phyloP scores from a whole-genome alignment of 192 early-diverging fungal genomes.

The Spizellomyces sp. region DNA sequence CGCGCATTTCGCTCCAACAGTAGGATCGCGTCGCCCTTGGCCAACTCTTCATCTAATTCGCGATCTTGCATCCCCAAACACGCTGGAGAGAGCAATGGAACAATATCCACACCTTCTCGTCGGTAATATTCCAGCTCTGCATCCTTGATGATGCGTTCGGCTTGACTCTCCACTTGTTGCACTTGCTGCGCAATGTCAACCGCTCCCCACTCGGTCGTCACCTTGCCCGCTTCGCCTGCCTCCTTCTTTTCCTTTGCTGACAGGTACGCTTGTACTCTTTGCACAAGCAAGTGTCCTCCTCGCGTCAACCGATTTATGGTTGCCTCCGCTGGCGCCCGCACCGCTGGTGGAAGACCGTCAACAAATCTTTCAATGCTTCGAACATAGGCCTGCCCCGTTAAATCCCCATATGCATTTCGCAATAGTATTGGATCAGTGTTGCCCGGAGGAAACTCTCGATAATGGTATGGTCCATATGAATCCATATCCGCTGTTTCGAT shows the following conservation, averaged over 20 bases:
- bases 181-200: conserved; percentile 24
- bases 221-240: background rate
- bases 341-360: background rate
- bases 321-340: background rate
- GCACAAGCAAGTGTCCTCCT: conserved; percentile 13
- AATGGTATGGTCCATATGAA: conserved; percentile 42
- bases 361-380: conserved; percentile 57
- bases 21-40: background rate
- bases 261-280: background rate
- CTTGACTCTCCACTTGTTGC: background rate
- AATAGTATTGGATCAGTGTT: conserved; percentile 3
- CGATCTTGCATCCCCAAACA: conserved; percentile 19
- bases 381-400: conserved; percentile 61
- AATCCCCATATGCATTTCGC: conserved; percentile 52
- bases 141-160: conserved; percentile 2
- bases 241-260: background rate
- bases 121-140: conserved; percentile 32
- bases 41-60: conserved; percentile 18
- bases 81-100: conserved; percentile 22
- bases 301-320: conserved; percentile 7
- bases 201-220: conserved; percentile 27
- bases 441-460: conserved; percentile 30
- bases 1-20: conserved; percentile 20
- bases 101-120: conserved; percentile 24
- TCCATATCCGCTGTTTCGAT: conserved; percentile 11